phyloP scores from a whole-genome alignment of 148 eudicot species.

The Heliosperma pusillum region DNA sequence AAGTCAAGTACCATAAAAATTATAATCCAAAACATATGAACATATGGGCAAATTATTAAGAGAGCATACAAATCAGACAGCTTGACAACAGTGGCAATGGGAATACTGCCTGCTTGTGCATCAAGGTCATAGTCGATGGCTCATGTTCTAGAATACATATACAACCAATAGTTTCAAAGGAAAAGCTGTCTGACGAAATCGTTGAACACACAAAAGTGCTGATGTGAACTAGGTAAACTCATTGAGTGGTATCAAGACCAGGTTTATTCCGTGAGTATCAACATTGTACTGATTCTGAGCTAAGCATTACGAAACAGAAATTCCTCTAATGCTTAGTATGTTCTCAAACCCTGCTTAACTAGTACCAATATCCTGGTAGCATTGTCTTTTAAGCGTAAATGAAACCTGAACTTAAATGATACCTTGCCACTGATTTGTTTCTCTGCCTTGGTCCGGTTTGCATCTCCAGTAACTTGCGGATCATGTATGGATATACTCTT shows the following conservation, averaged over 20 bases:
- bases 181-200: neutral
- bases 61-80: neutral
- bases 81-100: neutral
- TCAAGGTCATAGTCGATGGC: neutral
- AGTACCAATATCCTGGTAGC: neutral
- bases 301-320: neutral
- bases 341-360: neutral
- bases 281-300: neutral
- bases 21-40: neutral
- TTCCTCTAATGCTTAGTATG: neutral
- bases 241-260: too few species aligned
- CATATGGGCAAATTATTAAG: neutral
- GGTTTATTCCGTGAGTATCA: neutral
- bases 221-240: too few species aligned
- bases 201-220: neutral
- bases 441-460: slow-evolving; percentile 48
- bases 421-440: slow-evolving; percentile 76
- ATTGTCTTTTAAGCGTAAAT: neutral
- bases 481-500: slow-evolving; percentile 64
- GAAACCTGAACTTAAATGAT: slow-evolving; percentile 16
- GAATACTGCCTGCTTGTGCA: neutral
- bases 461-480: slow-evolving; percentile 47
- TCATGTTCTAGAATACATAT: neutral
- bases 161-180: neutral
- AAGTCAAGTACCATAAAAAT: neutral